These are phyloP conservation scores for Beauveria australis DNA, from an alignment of 2,329 filamentous ascomycete genomes.

Conservation along the genomic window DNA sequence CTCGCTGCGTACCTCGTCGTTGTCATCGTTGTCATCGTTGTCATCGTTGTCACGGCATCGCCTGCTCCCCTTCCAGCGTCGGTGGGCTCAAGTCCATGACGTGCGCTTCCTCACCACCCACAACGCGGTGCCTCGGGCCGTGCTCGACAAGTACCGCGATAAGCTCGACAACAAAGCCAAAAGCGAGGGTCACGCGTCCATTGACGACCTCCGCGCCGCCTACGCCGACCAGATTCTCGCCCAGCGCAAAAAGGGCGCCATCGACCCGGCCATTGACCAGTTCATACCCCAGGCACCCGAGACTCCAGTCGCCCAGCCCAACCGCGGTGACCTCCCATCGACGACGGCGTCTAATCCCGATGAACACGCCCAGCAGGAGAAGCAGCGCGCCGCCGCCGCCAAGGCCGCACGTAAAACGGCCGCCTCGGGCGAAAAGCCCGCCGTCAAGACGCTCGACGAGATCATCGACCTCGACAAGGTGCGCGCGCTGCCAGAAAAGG, in stretches of 20 bases:
- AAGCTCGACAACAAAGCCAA: constrained; percentile 80
- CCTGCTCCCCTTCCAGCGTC: constrained; percentile 50
- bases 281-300: constrained; percentile 26
- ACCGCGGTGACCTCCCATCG: constrained; percentile 23
- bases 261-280: constrained; percentile 31
- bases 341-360: constrained; percentile 12
- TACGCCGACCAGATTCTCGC: constrained; percentile 78
- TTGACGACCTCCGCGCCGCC: constrained; percentile 69
- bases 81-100: constrained; percentile 89
- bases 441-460: constrained; percentile 39
- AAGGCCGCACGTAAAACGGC: constrained; percentile 14
- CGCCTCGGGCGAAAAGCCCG: constrained; percentile 19
- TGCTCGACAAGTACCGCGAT: constrained; percentile 77
- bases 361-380: constrained; percentile 10
- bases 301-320: constrained; percentile 29
- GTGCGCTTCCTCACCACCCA: constrained; percentile 83
- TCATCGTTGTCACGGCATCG: constrained; percentile 12
- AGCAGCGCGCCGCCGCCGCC: background rate
- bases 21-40: too few relatives aligned
- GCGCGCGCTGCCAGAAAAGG: constrained; percentile 62
- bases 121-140: constrained; percentile 48
- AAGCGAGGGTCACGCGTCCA: constrained; percentile 59
- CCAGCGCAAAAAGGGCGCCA: constrained; percentile 59
- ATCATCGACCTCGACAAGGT: constrained; percentile 74
- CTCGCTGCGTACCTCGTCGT: constrained; percentile 15